Conservation (phyloP, 768 basidiomycete genomes). For the Termitomyces sp. region DNA sequence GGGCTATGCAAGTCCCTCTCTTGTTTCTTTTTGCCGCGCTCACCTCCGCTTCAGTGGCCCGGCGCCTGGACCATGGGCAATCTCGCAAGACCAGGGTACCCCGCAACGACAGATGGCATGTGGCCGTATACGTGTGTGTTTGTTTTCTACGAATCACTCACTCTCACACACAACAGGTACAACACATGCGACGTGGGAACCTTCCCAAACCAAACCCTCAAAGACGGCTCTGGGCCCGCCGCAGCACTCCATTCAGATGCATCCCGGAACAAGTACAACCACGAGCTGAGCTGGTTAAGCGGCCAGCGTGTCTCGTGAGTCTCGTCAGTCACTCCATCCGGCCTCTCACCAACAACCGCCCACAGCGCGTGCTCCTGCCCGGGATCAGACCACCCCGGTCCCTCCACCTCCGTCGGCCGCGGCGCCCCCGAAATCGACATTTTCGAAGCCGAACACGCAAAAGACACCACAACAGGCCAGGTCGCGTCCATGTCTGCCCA, state of each 20-base stretch:
- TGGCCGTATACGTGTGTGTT: slow-evolving; percentile 73
- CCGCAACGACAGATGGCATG: slow-evolving; percentile 72
- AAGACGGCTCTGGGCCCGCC: slow-evolving; percentile 47
- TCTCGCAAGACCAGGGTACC: slow-evolving; percentile 75
- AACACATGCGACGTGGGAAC: slow-evolving; percentile 74
- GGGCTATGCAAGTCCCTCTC: slow-evolving; percentile 36
- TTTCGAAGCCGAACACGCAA: slow-evolving; percentile 70
- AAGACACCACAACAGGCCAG: slow-evolving; percentile 35
- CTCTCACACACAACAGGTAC: slow-evolving; percentile 31
- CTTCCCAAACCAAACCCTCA: slow-evolving; percentile 61
- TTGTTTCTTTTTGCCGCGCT: neutral
- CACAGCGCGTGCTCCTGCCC: slow-evolving; percentile 71
- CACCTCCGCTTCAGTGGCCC: slow-evolving; percentile 54
- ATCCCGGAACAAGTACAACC: slow-evolving; percentile 47
- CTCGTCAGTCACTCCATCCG: no score
- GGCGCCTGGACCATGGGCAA: slow-evolving; percentile 91
- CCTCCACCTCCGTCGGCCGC: slow-evolving; percentile 45
- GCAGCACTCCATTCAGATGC: slow-evolving; percentile 52
- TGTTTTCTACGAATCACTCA: neutral
- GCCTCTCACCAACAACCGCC: neutral
- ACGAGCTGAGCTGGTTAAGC: slow-evolving; percentile 64
- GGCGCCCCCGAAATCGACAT: slow-evolving; percentile 83
- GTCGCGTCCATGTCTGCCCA: slow-evolving; percentile 42
- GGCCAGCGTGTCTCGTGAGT: slow-evolving; percentile 74
- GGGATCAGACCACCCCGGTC: slow-evolving; percentile 75